These are phyloP conservation scores for Magnaporthales sp. DNA, from an alignment of 2,329 filamentous ascomycete genomes.

Conservation along the genomic window DNA sequence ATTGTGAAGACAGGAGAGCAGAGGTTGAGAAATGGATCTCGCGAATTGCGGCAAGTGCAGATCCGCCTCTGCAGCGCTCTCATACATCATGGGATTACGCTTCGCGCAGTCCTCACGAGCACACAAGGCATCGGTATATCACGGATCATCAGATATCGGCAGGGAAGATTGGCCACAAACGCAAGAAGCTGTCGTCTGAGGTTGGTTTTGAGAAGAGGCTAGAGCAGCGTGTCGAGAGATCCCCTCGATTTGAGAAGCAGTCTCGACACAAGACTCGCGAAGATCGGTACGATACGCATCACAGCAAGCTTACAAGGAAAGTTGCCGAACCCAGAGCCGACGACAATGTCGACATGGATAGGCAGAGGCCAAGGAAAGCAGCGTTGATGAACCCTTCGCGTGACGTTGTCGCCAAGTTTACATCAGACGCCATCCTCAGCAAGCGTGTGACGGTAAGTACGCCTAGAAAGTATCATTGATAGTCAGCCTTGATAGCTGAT, in stretches of 20 bases:
- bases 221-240: neutral
- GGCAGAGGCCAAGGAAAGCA: conserved; percentile 15
- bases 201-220: neutral
- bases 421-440: conserved; percentile 41
- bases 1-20: neutral
- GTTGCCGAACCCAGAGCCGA: conserved; percentile 10
- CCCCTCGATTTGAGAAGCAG: conserved; percentile 34
- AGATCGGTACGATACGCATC: conserved; percentile 43
- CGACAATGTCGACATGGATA: conserved; percentile 16
- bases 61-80: neutral
- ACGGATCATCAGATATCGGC: neutral
- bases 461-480: neutral
- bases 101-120: neutral
- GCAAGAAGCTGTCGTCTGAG: neutral
- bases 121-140: neutral
- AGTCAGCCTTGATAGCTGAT: conserved; percentile 9
- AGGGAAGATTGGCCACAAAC: neutral
- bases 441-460: conserved; percentile 42
- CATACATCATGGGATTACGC: neutral
- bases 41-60: neutral
- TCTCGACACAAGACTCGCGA: conserved; percentile 46
- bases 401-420: conserved; percentile 47
- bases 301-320: conserved; percentile 13
- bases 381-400: conserved; percentile 26
- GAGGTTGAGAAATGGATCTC: neutral